A percentile compares a stretch with the other conserved stretches of the same genome.
phyloP scores from a whole-genome alignment of 352 stramenopile species.

The Phytophthora sp. region DNA sequence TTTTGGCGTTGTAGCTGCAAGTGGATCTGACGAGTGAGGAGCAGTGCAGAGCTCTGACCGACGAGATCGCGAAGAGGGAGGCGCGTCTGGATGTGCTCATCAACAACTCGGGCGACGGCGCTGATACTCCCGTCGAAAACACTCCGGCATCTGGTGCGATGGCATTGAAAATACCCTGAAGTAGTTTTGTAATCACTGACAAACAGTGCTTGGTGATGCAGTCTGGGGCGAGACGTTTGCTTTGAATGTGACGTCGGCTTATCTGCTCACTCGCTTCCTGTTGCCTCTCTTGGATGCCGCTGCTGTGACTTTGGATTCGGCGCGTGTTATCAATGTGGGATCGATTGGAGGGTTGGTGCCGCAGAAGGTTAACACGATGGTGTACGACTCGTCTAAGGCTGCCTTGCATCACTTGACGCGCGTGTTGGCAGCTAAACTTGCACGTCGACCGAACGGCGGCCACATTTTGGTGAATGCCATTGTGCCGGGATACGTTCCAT shows the following conservation, averaged over 20 bases:
- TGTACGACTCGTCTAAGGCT: slow-evolving; percentile 96
- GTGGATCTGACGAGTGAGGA: slow-evolving; percentile 34
- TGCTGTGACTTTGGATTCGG: slow-evolving; percentile 44
- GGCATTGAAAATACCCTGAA: background rate
- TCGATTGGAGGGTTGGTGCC: slow-evolving; percentile 80
- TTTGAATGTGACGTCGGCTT: slow-evolving; percentile 95
- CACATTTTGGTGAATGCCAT: slow-evolving; percentile 97
- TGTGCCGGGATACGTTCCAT: slow-evolving; percentile 92
- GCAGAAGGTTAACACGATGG: slow-evolving; percentile 89
- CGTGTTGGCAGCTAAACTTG: slow-evolving; percentile 92
- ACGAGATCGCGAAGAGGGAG: slow-evolving; percentile 77
- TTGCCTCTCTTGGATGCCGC: slow-evolving; percentile 89
- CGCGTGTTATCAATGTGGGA: slow-evolving; percentile 80
- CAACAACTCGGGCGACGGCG: slow-evolving; percentile 89
- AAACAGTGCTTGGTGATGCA: slow-evolving; percentile 20
- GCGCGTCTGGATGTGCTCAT: slow-evolving; percentile 91
- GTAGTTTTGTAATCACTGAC: slow-evolving; percentile 10
- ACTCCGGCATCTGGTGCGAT: slow-evolving; percentile 45
- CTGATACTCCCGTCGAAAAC: slow-evolving; percentile 26
- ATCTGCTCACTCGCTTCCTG: slow-evolving; percentile 92
- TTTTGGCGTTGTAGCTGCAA: slow-evolving; percentile 26
- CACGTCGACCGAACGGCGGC: slow-evolving; percentile 70
- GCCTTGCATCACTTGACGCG: slow-evolving; percentile 94
- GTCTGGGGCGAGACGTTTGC: slow-evolving; percentile 93
- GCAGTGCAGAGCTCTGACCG: slow-evolving; percentile 44